Conservation (phyloP, 2,329 filamentous ascomycete species). For the Penicillium decumbens region DNA sequence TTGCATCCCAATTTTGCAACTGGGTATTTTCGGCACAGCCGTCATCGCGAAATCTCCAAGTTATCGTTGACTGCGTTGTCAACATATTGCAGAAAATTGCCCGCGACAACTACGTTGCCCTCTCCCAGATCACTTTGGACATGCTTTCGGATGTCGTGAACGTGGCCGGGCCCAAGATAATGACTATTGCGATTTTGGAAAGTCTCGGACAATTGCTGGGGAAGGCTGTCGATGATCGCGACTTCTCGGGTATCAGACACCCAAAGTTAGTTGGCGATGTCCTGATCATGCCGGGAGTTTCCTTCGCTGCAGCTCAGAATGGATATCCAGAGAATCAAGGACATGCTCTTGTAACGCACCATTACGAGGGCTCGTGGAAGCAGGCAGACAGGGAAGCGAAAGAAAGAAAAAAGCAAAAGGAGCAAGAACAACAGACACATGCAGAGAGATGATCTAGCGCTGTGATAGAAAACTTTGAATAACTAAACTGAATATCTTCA, state of each 20-base stretch:
- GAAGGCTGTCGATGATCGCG: constrained; percentile 20
- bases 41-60: constrained; percentile 17
- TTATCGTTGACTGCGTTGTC: constrained; percentile 20
- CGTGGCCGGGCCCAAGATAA: constrained; percentile 28
- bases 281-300: constrained; percentile 23
- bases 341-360: constrained; percentile 14
- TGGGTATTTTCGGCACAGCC: constrained; percentile 22
- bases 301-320: constrained; percentile 26
- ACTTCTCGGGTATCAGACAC: constrained; percentile 19
- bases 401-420: constrained; percentile 13
- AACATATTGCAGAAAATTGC: constrained; percentile 18
- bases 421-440: neutral
- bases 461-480: neutral
- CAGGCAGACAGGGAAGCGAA: constrained; percentile 16
- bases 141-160: constrained; percentile 28
- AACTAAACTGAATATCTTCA: neutral
- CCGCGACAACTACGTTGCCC: constrained; percentile 8
- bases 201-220: constrained; percentile 16
- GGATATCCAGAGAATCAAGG: constrained; percentile 17
- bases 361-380: constrained; percentile 21
- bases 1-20: constrained; percentile 24
- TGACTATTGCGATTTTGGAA: constrained; percentile 22
- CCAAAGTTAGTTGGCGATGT: constrained; percentile 26
- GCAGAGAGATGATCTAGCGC: neutral
- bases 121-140: constrained; percentile 19